Evolutionary conservation across 192 early-diverging fungal species (phyloP), one percentile per base, ranked within the genome.

Genomic region (Linnemannia elongata): DNA sequence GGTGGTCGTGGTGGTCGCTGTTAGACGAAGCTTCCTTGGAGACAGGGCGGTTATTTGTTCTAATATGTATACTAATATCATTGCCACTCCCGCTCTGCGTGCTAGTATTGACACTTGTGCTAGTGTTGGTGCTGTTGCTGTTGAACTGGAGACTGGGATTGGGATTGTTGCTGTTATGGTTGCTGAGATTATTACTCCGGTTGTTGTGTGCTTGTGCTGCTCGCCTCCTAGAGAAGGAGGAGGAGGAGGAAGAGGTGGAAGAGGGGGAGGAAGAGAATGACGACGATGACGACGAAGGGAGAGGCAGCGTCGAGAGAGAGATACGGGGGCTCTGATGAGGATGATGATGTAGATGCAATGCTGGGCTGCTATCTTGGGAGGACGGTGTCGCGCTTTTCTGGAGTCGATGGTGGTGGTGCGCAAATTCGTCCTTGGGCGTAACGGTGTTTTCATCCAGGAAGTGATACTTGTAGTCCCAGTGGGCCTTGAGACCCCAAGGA

Each of bases 361-460:
- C 76, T 39, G 74, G 74, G 45, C 74, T 27, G 27, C 44, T 52
- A 52, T 69, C 41, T 33, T 80, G 78, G 30, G 75, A 73, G 6
- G 73, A 38, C 7, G 52, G 49, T n/a, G 83, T 42, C 77, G 83
- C 33, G 41, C 69, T 80, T 63, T 78, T 85, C 22, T 85, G 72
- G 1, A 85, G 74, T 22, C 83, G 83, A 54, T 85, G 83, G 52
- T 85, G 83, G 3, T 85, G 83, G 52, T 85, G 83, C 4, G 57
- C 83, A 42, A 77, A 85, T 54, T 85, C 83, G 38, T 85, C 83
- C 44, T 82, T 88, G 52, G 80, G 86, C 24, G 77, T 82, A n/a
- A 88, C 80, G 7, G 77, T 88, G 54, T 88, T 81, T 63, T 82
- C 81, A 38, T 81, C 81, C 15, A 87, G 72, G 73, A 87, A 81